phyloP scores from a whole-genome alignment of 106 monocot genomes.

The Agapanthus africanus region DNA sequence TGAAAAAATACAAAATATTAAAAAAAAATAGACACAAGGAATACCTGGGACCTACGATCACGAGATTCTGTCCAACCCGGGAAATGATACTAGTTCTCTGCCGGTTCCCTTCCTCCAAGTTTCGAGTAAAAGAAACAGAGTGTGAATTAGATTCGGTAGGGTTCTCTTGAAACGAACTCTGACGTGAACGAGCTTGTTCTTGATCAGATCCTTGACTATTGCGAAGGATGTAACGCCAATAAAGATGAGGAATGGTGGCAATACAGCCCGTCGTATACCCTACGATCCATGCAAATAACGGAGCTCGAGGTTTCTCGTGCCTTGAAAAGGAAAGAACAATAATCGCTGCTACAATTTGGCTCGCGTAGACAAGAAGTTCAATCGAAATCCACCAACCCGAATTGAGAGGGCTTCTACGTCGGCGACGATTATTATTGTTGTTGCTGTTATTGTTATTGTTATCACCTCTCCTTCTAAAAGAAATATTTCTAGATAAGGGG shows the following conservation, averaged over 20 bases:
- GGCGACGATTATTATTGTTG: constrained; percentile 34
- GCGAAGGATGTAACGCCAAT: constrained; percentile 56
- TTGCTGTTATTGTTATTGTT: too few relatives aligned
- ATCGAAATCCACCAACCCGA: constrained; percentile 60
- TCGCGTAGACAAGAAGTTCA: constrained; percentile 49
- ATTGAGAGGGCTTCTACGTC: constrained; percentile 52
- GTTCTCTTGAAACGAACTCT: constrained; percentile 20
- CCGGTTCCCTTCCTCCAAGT: background rate
- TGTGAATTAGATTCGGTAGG: constrained; percentile 6
- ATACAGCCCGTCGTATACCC: constrained; percentile 39
- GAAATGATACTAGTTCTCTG: background rate
- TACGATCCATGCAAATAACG: constrained; percentile 43
- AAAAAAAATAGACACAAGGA: background rate
- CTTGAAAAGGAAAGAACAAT: constrained; percentile 44
- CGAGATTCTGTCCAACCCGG: background rate
- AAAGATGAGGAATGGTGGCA: constrained; percentile 53
- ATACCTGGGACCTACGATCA: constrained; percentile 10
- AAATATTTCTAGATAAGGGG: constrained; percentile 24
- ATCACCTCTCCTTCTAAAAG: constrained; percentile 37
- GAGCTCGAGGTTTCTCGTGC: constrained; percentile 43
- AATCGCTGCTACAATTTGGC: constrained; percentile 52
- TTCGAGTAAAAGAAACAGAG: constrained; percentile 11
- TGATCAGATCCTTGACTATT: constrained; percentile 32
- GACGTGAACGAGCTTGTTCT: constrained; percentile 13
- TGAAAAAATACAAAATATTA: too few relatives aligned